Conservation (phyloP, 352 stramenopile genomes). For the Aphanomyces stellatus region DNA sequence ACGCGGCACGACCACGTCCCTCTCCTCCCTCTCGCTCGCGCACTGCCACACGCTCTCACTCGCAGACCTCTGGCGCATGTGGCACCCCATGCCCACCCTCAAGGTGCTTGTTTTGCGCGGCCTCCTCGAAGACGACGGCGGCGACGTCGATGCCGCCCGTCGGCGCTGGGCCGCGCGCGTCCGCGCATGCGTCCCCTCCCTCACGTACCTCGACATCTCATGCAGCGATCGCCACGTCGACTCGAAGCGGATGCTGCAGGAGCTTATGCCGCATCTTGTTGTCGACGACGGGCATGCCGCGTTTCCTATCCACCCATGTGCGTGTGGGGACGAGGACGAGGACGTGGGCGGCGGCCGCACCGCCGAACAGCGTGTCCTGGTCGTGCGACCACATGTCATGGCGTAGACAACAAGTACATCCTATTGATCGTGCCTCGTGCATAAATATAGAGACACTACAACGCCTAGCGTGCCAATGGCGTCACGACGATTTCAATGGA, state of each 20-base stretch:
- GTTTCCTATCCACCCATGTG: neutral
- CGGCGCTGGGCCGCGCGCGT: neutral
- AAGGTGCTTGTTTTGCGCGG: neutral
- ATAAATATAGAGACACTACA: neutral
- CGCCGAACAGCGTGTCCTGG: neutral
- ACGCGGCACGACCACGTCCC: neutral
- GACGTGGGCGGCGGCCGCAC: neutral
- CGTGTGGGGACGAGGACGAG: neutral
- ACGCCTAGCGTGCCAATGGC: neutral
- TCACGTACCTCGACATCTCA: constrained; percentile 11
- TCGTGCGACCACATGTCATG: neutral
- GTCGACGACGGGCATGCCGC: constrained; percentile 6
- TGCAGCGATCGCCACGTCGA: constrained; percentile 1
- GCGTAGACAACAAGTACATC: neutral
- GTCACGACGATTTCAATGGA: neutral
- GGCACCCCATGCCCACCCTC: neutral
- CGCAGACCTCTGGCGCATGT: neutral
- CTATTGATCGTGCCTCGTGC: neutral
- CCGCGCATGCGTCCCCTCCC: neutral
- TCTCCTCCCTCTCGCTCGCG: neutral
- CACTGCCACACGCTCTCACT: constrained; percentile 1
- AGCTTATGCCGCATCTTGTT: neutral
- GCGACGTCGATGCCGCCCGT: neutral
- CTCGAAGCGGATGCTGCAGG: neutral
- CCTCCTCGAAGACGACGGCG: neutral